A percentile compares a stretch with the other conserved stretches of the same genome.
Conservation (phyloP, 2,329 filamentous ascomycete species). For the Bipolaris zeicola region DNA sequence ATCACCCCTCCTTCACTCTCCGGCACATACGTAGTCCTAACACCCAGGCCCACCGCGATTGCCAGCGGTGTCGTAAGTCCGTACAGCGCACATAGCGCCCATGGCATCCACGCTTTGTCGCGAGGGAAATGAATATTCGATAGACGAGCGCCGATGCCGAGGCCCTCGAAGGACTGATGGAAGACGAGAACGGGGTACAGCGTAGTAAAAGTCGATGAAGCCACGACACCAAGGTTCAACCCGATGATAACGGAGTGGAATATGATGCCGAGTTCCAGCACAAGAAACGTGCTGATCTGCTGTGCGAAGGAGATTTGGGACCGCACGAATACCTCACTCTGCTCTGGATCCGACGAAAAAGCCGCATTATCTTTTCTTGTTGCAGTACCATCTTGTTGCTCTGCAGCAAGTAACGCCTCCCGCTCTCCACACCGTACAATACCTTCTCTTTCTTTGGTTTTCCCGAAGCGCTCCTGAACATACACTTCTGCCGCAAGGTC, state of each 20-base stretch:
- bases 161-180: conserved; percentile 9
- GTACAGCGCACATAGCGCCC: conserved; percentile 5
- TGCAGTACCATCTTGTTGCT: not conserved
- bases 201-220: not conserved
- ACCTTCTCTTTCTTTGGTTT: not conserved
- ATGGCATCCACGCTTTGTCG: conserved; percentile 4
- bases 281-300: conserved; percentile 8
- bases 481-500: conserved; percentile 9
- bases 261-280: conserved; percentile 7
- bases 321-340: not conserved
- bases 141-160: conserved; percentile 5
- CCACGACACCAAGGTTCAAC: conserved; percentile 8
- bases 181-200: conserved; percentile 6
- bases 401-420: too few species aligned
- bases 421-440: too few species aligned
- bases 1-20: conserved; percentile 4
- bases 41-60: conserved; percentile 2
- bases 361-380: not conserved
- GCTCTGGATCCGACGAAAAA: not conserved
- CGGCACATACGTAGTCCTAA: conserved; percentile 4
- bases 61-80: conserved; percentile 4
- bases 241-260: conserved; percentile 12
- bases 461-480: not conserved
- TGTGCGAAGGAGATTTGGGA: conserved; percentile 1
- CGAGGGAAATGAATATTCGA: not conserved